Conservation (phyloP, 225 moss, liverwort and hornwort species). For the Climacium dendroides region DNA sequence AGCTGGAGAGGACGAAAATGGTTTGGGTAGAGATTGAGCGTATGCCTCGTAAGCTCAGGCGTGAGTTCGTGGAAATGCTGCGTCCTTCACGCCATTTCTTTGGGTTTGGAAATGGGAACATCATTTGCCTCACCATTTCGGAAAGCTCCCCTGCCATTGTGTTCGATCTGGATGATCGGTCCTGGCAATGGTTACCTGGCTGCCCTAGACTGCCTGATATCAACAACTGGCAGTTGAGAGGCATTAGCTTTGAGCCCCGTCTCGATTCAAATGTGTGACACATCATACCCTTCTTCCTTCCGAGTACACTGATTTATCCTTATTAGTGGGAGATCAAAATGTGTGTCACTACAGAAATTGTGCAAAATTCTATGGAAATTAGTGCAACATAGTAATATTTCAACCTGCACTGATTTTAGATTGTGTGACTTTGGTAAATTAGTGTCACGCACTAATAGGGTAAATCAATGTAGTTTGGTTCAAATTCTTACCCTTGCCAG, state of each 20-base stretch:
- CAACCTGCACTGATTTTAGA: not conserved
- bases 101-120: slow-evolving; percentile 52
- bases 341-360: not conserved
- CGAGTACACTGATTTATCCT: not conserved
- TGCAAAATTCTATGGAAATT: not conserved
- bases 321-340: not conserved
- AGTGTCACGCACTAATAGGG: not conserved
- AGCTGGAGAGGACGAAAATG: slow-evolving; percentile 54
- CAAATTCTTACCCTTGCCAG: not conserved
- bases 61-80: slow-evolving; percentile 60
- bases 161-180: slow-evolving; percentile 50
- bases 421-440: not conserved
- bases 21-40: slow-evolving; percentile 64
- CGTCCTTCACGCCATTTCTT: slow-evolving; percentile 70
- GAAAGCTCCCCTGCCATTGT: slow-evolving; percentile 62
- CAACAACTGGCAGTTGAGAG: slow-evolving; percentile 75
- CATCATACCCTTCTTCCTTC: not conserved
- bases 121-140: slow-evolving; percentile 63
- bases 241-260: slow-evolving; percentile 67
- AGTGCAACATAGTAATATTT: not conserved
- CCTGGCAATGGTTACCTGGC: slow-evolving; percentile 66
- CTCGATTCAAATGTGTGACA: slow-evolving; percentile 33
- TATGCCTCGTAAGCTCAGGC: slow-evolving; percentile 54
- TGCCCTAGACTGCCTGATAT: slow-evolving; percentile 67
- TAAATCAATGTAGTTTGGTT: not conserved